Percentiles rank a stretch among this genome's conserved stretches.
Conservation (phyloP, 345 rosid species). For the Citrus hindsii region DNA sequence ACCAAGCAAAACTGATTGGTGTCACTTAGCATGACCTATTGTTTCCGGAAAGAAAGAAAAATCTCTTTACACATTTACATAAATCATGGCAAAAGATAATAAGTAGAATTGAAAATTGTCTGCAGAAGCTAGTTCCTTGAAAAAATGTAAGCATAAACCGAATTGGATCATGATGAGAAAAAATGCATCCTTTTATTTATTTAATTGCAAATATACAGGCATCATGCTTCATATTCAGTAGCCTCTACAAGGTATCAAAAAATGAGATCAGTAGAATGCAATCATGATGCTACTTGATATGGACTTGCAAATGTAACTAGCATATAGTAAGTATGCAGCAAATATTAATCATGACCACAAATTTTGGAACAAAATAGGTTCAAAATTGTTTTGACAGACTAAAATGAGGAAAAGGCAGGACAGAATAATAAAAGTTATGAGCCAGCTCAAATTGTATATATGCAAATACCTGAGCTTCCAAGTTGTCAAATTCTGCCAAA, state of each 20-base stretch:
- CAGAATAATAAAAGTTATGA: not conserved
- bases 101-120: not conserved
- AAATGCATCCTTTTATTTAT: not conserved
- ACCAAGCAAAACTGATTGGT: not conserved
- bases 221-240: not conserved
- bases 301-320: not conserved
- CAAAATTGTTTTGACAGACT: not conserved
- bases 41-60: not conserved
- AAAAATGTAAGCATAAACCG: not conserved
- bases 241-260: not conserved
- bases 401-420: not conserved
- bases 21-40: not conserved
- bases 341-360: not conserved
- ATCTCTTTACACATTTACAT: not conserved
- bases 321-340: not conserved
- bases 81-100: not conserved
- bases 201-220: not conserved
- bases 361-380: not conserved
- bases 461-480: slow-evolving; percentile 66
- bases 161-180: not conserved
- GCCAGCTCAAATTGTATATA: not conserved
- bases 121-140: not conserved
- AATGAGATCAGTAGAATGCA: not conserved
- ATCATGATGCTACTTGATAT: not conserved
- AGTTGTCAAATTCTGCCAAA: slow-evolving; percentile 85